These are phyloP conservation scores for Durio zibethinus DNA, from an alignment of 345 rosid genomes.

Conservation along the genomic window DNA sequence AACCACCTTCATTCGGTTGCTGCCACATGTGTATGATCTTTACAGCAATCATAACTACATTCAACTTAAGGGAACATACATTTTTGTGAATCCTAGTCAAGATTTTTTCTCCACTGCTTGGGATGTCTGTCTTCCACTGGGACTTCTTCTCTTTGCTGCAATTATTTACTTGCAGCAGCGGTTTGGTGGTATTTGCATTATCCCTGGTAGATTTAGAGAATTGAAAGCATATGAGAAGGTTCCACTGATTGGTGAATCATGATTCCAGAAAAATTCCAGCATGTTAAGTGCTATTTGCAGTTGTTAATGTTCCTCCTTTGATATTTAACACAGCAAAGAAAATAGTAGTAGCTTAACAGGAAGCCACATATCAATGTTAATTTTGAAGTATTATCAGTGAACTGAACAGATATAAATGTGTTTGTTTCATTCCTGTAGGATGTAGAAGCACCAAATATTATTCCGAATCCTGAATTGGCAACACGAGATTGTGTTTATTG, in stretches of 20 bases:
- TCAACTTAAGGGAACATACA: conserved; percentile 21
- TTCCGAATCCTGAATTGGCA: conserved; percentile 81
- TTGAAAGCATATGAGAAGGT: conserved; percentile 37
- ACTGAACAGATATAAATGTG: background rate
- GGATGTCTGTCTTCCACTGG: conserved; percentile 35
- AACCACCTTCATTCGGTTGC: conserved; percentile 28
- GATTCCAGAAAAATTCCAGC: background rate
- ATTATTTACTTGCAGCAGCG: conserved; percentile 43
- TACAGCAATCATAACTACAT: conserved; percentile 27
- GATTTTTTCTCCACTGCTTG: conserved; percentile 45
- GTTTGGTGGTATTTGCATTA: conserved; percentile 41
- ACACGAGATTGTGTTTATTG: conserved; percentile 66
- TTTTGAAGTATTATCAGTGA: background rate
- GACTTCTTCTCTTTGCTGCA: conserved; percentile 35
- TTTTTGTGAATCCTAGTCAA: conserved; percentile 31
- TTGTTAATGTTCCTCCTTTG: background rate
- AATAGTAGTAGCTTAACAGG: background rate
- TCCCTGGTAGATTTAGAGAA: conserved; percentile 34
- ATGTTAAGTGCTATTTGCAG: background rate
- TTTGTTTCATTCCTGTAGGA: conserved; percentile 37
- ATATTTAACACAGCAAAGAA: background rate
- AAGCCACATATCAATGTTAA: background rate
- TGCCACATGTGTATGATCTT: conserved; percentile 54
- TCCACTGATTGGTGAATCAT: conserved; percentile 19
- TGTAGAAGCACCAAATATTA: conserved; percentile 59